phyloP scores from a whole-genome alignment of 495 filamentous ascomycete genomes.

The Hypoxylon fragiforme region DNA sequence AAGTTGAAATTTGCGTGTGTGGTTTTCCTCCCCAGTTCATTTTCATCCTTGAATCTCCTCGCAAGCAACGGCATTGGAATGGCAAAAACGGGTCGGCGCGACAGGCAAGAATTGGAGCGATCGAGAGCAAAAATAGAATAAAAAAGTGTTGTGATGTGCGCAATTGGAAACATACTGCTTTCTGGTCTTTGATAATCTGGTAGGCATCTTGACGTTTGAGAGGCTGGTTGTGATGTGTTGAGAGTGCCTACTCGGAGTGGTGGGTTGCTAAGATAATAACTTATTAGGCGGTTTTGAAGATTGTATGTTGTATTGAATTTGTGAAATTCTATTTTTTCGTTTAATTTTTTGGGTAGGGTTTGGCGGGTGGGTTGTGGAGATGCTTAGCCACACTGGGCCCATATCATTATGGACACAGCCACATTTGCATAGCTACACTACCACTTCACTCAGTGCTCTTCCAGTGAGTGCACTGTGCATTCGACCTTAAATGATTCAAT shows the following conservation, averaged over 20 bases:
- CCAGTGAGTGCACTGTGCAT: no score
- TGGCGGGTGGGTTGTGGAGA: no score
- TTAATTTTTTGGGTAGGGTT: constrained; percentile 35
- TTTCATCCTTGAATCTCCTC: constrained; percentile 2
- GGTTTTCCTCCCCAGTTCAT: constrained; percentile 11
- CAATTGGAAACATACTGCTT: constrained; percentile 69
- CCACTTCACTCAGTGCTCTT: no score
- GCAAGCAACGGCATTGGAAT: background rate
- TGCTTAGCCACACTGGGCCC: no score
- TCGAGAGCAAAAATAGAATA: constrained; percentile 3
- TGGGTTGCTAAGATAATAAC: constrained; percentile 13
- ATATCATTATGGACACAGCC: no score
- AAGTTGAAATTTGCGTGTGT: background rate
- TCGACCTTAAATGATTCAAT: no score
- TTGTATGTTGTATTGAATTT: constrained; percentile 23
- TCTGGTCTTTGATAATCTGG: constrained; percentile 77
- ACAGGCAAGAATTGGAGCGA: constrained; percentile 34
- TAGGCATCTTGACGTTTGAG: constrained; percentile 68
- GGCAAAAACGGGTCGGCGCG: constrained; percentile 5
- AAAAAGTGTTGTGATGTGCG: constrained; percentile 4
- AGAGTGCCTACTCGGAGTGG: constrained; percentile 23
- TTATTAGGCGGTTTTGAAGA: background rate
- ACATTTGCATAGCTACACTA: no score
- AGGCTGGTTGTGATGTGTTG: constrained; percentile 27
- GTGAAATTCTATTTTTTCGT: constrained; percentile 35